These are phyloP conservation scores for Nemania abortiva DNA, from an alignment of 2,329 filamentous ascomycete species.

Conservation along the genomic window DNA sequence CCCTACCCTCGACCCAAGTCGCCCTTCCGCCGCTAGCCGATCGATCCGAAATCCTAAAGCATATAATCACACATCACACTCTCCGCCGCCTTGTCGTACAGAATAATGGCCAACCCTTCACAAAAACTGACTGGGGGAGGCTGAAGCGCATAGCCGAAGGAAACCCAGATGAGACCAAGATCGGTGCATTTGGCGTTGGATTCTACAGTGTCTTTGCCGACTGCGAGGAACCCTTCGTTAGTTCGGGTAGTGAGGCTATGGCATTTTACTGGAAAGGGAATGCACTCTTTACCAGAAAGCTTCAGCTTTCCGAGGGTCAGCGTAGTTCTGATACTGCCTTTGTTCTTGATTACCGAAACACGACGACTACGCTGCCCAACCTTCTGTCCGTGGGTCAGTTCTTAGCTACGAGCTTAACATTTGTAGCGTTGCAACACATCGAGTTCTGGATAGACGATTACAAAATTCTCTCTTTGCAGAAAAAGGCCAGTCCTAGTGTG, in stretches of 20 bases:
- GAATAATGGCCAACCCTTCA: conserved; percentile 91
- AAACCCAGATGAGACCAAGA: conserved; percentile 98
- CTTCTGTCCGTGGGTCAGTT: conserved; percentile 91
- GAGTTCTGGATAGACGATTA: conserved; percentile 93
- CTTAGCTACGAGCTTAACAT: conserved; percentile 92
- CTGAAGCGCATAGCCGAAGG: conserved; percentile 98
- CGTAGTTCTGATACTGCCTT: conserved; percentile 84
- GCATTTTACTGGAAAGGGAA: conserved; percentile 99
- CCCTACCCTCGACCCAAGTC: conserved; percentile 82
- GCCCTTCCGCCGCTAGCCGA: conserved; percentile 76
- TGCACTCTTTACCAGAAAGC: conserved; percentile 89
- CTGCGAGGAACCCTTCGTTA: conserved; percentile 97
- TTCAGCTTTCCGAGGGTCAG: conserved; percentile 77
- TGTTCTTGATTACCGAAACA: conserved; percentile 91
- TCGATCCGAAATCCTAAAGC: conserved; percentile 80
- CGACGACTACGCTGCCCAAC: conserved; percentile 86
- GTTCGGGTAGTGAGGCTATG: conserved; percentile 92
- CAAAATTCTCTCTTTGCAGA: conserved; percentile 80
- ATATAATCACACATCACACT: conserved; percentile 86
- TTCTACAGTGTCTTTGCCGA: conserved; percentile 99
- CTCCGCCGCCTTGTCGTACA: conserved; percentile 88
- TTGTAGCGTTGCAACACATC: conserved; percentile 88
- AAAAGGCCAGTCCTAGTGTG: conserved; percentile 85
- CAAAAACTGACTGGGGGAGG: conserved; percentile 89
- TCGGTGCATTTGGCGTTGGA: conserved; percentile 96